phyloP scores from a whole-genome alignment of 2,329 filamentous ascomycete species.

The Xylaria sp. region DNA sequence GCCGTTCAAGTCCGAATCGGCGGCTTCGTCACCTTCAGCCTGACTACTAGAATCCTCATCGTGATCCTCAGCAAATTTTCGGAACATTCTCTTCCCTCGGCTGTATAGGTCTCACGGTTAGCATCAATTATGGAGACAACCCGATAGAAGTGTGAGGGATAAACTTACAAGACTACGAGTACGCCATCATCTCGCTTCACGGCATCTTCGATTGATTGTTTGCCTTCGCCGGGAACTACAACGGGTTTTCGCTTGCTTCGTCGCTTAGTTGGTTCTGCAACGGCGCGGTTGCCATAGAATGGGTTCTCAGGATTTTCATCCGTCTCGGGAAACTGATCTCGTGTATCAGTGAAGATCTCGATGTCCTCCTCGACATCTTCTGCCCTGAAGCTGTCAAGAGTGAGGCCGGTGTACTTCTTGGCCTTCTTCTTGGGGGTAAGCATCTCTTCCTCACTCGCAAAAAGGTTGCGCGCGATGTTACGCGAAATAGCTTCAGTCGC shows the following conservation, averaged over 20 bases:
- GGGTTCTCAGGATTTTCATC: slow-evolving; percentile 74
- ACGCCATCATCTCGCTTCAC: slow-evolving; percentile 72
- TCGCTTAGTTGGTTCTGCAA: slow-evolving; percentile 51
- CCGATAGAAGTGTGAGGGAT: slow-evolving; percentile 9
- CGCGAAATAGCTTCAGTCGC: slow-evolving; percentile 58
- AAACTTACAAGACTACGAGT: slow-evolving; percentile 77
- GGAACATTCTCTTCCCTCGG: slow-evolving; percentile 80
- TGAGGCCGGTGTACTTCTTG: slow-evolving; percentile 62
- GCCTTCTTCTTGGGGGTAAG: slow-evolving; percentile 63
- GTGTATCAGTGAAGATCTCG: slow-evolving; percentile 77
- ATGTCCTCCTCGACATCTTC: slow-evolving; percentile 66
- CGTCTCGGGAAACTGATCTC: slow-evolving; percentile 74
- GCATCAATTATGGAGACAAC: slow-evolving; percentile 32
- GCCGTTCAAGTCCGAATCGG: slow-evolving; percentile 31
- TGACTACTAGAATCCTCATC: slow-evolving; percentile 45
- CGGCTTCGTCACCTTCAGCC: slow-evolving; percentile 37
- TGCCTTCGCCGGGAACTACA: slow-evolving; percentile 61
- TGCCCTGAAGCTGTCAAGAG: slow-evolving; percentile 63
- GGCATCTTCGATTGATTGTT: slow-evolving; percentile 66
- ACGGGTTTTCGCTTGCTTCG: slow-evolving; percentile 62
- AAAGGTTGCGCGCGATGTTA: slow-evolving; percentile 65
- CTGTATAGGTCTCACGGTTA: slow-evolving; percentile 48
- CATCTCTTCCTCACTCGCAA: slow-evolving; percentile 64
- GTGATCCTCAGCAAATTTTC: slow-evolving; percentile 61
- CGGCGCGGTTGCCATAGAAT: slow-evolving; percentile 61